A percentile compares a stretch with the other conserved stretches of the same genome.
Evolutionary conservation across 2,329 filamentous ascomycete genomes (phyloP).

Genomic region (Cercospora sesami): DNA sequence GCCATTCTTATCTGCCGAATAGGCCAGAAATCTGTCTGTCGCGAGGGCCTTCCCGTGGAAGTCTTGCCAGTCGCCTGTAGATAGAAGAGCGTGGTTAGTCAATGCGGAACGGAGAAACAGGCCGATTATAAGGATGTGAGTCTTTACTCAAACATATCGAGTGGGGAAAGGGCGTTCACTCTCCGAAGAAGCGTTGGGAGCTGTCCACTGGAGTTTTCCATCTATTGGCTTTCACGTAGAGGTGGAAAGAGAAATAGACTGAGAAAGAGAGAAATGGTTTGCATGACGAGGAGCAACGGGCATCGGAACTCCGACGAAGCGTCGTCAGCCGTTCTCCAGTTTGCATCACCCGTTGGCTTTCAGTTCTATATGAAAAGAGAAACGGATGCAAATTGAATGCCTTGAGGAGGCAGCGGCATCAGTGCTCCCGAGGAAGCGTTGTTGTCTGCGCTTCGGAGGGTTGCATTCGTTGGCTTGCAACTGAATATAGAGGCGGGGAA

Average conservation of each 20-base stretch:
- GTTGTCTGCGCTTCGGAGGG: not conserved
- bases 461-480: not conserved
- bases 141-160: not conserved
- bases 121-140: not conserved
- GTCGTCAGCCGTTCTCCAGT: not conserved
- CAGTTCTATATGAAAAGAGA: not conserved
- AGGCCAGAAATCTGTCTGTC: slow-evolving; percentile 10
- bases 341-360: not conserved
- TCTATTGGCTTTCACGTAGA: not conserved
- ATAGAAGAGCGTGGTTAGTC: not conserved
- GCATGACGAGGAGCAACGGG: not conserved
- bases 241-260: not conserved
- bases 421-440: not conserved
- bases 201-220: not conserved
- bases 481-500: not conserved
- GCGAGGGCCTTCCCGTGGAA: too few species aligned
- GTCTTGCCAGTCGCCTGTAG: not conserved
- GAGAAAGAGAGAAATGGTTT: not conserved
- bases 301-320: not conserved
- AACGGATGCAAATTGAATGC: not conserved
- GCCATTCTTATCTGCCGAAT: not conserved
- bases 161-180: not conserved
- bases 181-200: not conserved
- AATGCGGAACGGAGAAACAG: not conserved
- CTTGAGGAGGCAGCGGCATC: not conserved